phyloP scores from a whole-genome alignment of 305 asterid genomes.

The Andrographis paniculata region DNA sequence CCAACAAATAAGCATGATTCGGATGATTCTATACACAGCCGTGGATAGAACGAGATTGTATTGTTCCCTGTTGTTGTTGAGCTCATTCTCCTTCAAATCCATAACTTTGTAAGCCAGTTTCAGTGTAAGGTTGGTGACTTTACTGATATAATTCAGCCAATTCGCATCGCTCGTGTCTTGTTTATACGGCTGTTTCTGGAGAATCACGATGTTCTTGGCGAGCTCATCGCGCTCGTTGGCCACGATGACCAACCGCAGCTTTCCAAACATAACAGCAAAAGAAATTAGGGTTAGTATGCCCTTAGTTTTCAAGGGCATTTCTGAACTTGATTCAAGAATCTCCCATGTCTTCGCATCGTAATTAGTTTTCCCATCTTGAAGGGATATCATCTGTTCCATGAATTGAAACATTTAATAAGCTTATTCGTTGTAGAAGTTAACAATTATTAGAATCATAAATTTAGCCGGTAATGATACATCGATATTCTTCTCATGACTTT shows the following conservation, averaged over 20 bases:
- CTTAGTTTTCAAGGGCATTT: slow-evolving; percentile 2
- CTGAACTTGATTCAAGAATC: background rate
- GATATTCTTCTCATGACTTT: too few relatives aligned
- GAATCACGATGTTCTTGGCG: background rate
- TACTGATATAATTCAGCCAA: background rate
- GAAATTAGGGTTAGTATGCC: slow-evolving; percentile 6
- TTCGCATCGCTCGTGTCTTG: background rate
- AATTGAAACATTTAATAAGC: background rate
- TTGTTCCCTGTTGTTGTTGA: background rate
- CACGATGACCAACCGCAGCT: background rate
- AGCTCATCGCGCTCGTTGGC: background rate
- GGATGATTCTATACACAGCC: slow-evolving; percentile 1
- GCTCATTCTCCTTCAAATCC: slow-evolving; percentile 8
- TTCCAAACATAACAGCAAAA: slow-evolving; percentile 14
- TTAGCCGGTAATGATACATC: too few relatives aligned
- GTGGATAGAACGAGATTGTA: background rate
- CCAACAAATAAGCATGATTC: slow-evolving; percentile 1
- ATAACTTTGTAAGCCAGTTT: slow-evolving; percentile 2
- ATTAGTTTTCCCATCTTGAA: background rate
- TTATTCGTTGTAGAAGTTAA: background rate
- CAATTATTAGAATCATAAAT: background rate
- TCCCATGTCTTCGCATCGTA: background rate
- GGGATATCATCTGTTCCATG: background rate
- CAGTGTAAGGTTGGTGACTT: background rate
- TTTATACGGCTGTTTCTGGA: background rate